Conservation (phyloP, 2,329 filamentous ascomycete species). For the Penicillium corylophilum region DNA sequence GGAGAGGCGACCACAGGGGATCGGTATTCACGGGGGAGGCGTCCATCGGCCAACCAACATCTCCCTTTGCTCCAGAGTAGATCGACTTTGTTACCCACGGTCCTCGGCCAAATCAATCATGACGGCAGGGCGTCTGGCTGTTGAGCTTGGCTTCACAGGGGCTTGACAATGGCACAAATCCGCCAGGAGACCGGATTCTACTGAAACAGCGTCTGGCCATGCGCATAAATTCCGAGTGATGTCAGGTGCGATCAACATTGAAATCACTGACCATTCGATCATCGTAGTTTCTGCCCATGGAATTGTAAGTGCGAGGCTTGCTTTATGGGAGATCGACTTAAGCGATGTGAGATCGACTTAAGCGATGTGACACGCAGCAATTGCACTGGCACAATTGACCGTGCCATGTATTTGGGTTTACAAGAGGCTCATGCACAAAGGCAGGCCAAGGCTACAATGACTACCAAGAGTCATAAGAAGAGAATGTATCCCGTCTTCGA, state of each 20-base stretch:
- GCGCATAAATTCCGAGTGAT: constrained; percentile 12
- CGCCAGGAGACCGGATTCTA: neutral
- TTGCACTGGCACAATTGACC: neutral
- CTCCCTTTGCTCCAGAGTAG: neutral
- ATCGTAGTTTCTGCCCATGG: neutral
- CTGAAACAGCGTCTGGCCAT: neutral
- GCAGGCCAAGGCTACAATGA: neutral
- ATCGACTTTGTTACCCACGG: neutral
- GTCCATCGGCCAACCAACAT: constrained; percentile 6
- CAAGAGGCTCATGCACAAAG: neutral
- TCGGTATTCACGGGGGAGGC: constrained; percentile 15
- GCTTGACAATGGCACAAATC: constrained; percentile 5
- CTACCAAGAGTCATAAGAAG: neutral
- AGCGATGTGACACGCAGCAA: neutral
- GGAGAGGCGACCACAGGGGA: constrained; percentile 13
- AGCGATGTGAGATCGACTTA: neutral
- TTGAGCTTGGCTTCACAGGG: neutral
- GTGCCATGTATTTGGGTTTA: neutral
- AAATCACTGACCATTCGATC: neutral
- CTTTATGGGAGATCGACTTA: neutral
- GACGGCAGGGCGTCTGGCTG: neutral
- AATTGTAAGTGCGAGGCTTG: neutral
- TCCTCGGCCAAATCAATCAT: neutral
- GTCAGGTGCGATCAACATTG: constrained; percentile 1
- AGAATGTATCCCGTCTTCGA: constrained; percentile 65